A percentile compares a stretch with the other conserved stretches of the same genome.
phyloP scores from a whole-genome alignment of 2,329 filamentous ascomycete species.

The Aspergillus sergii region DNA sequence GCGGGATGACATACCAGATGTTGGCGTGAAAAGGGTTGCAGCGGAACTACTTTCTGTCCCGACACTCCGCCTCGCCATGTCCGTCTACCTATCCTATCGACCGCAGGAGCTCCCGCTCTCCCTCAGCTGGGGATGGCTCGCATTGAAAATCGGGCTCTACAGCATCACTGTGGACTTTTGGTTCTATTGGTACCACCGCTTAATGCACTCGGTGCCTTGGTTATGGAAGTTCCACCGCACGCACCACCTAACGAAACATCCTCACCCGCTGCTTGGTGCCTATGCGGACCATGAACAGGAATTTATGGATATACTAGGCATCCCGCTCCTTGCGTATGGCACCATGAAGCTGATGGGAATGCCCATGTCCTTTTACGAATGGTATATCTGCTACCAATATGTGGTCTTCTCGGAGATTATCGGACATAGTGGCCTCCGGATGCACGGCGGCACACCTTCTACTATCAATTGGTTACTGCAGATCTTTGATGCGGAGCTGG shows the following conservation, averaged over 20 bases:
- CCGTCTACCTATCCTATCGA: neutral
- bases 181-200: neutral
- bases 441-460: neutral
- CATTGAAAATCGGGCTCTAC: neutral
- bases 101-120: neutral
- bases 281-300: neutral
- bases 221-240: neutral
- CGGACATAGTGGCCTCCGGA: neutral
- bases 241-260: neutral
- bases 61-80: neutral
- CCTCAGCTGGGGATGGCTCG: neutral
- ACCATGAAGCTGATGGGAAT: neutral
- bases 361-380: neutral
- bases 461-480: neutral
- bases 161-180: neutral
- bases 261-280: neutral
- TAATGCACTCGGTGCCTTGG: neutral
- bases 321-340: neutral
- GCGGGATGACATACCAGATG: neutral
- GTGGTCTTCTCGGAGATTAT: neutral
- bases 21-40: neutral
- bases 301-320: neutral
- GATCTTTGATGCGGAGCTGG: neutral
- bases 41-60: neutral
- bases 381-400: neutral